These are phyloP conservation scores for Incumbomyces lentus DNA, from an alignment of 2,329 filamentous ascomycete species.

Conservation along the genomic window DNA sequence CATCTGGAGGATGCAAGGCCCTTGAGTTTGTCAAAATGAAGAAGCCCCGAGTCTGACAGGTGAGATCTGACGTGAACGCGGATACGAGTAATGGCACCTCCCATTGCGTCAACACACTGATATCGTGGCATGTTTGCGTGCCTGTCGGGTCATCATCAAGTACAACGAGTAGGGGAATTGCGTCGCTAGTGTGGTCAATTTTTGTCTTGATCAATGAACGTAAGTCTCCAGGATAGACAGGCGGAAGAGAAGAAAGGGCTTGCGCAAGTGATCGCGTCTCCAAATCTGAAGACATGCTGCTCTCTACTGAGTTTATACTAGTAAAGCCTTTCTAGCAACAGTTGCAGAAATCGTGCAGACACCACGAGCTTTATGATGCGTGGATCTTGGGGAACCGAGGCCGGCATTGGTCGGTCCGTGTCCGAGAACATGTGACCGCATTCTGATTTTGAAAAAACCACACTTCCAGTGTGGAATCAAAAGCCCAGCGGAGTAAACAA, in stretches of 20 bases:
- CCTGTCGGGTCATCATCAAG: constrained; percentile 49
- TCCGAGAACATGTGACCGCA: too few relatives aligned
- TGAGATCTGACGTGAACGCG: constrained; percentile 14
- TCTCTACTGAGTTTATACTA: too few relatives aligned
- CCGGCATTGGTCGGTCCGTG: too few relatives aligned
- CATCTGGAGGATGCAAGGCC: constrained; percentile 41
- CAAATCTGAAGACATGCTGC: neutral
- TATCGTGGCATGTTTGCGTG: constrained; percentile 52
- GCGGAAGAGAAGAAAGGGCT: neutral
- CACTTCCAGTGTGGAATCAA: too few relatives aligned
- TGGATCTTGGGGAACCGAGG: too few relatives aligned
- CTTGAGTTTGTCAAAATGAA: constrained; percentile 53
- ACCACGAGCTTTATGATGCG: too few relatives aligned
- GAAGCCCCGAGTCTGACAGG: constrained; percentile 35
- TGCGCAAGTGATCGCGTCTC: neutral
- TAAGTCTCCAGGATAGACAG: neutral
- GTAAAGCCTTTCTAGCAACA: too few relatives aligned
- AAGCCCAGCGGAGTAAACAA: too few relatives aligned
- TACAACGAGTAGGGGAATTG: constrained; percentile 23
- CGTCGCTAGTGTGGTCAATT: neutral
- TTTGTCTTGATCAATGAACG: constrained; percentile 4
- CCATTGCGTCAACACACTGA: constrained; percentile 47
- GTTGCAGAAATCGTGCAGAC: too few relatives aligned
- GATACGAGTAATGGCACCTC: constrained; percentile 37
- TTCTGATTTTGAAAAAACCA: too few relatives aligned